phyloP scores from a whole-genome alignment of 2,329 filamentous ascomycete species.

The Neonectria faginata region DNA sequence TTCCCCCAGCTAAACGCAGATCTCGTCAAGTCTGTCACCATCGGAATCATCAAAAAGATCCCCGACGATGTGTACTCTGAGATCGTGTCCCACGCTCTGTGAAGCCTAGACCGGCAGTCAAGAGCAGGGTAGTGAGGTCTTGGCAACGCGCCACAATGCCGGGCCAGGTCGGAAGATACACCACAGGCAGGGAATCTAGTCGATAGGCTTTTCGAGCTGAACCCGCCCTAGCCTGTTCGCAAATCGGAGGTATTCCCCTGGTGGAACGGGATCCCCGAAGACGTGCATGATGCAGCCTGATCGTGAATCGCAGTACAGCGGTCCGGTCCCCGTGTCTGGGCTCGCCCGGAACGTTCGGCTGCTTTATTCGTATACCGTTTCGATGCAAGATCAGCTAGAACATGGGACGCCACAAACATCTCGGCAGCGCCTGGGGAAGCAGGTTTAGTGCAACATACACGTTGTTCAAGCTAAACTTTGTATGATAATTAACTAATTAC shows the following conservation, averaged over 20 bases:
- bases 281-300: conserved; percentile 21
- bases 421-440: neutral
- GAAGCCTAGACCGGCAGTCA: neutral
- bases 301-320: conserved; percentile 7
- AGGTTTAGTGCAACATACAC: conserved; percentile 7
- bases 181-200: conserved; percentile 30
- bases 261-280: neutral
- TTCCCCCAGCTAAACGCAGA: conserved; percentile 87
- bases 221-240: conserved; percentile 25
- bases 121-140: neutral
- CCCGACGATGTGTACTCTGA: conserved; percentile 91
- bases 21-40: conserved; percentile 84
- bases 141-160: conserved; percentile 12
- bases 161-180: conserved; percentile 20
- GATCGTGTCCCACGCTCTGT: conserved; percentile 88
- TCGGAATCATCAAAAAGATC: conserved; percentile 89
- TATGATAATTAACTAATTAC: conserved; percentile 10
- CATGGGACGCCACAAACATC: conserved; percentile 1
- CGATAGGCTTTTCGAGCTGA: conserved; percentile 25
- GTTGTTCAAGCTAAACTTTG: neutral
- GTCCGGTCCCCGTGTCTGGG: conserved; percentile 21
- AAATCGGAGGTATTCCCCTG: conserved; percentile 33
- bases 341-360: conserved; percentile 20
- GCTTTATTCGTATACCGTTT: conserved; percentile 4
- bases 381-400: conserved; percentile 8